phyloP scores from a whole-genome alignment of 352 stramenopile genomes.

The Globisporangium takayamanum region DNA sequence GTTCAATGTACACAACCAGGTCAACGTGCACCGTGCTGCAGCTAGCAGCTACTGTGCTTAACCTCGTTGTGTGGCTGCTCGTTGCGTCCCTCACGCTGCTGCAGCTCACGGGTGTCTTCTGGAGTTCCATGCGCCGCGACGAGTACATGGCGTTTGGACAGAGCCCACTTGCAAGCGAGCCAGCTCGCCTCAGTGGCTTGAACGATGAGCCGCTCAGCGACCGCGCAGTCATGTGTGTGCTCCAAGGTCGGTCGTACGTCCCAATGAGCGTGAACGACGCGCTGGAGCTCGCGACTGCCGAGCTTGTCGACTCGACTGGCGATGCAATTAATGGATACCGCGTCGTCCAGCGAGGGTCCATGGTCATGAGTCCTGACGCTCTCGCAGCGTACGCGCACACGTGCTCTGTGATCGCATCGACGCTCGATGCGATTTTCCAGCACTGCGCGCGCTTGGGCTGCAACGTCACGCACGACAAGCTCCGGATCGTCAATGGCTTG shows the following conservation, averaged over 20 bases:
- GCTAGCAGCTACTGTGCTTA: too few species aligned
- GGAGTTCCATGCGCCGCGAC: too few species aligned
- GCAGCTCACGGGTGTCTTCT: too few species aligned
- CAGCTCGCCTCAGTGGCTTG: conserved; percentile 4
- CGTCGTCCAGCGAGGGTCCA: conserved; percentile 5
- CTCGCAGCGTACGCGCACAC: neutral
- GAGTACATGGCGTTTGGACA: too few species aligned
- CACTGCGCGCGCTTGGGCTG: conserved; percentile 19
- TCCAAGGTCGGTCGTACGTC: conserved; percentile 32
- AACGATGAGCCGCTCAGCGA: conserved; percentile 44
- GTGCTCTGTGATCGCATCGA: conserved; percentile 17
- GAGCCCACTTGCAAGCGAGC: too few species aligned
- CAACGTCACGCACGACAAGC: conserved; percentile 19
- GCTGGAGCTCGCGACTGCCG: conserved; percentile 7
- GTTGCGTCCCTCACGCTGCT: too few species aligned
- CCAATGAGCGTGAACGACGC: conserved; percentile 27
- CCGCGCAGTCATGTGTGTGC: conserved; percentile 34
- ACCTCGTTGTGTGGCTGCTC: too few species aligned
- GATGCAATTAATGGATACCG: conserved; percentile 9
- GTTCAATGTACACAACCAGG: too few species aligned
- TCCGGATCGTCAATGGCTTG: conserved; percentile 19
- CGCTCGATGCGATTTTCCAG: conserved; percentile 15
- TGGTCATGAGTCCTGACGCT: neutral
- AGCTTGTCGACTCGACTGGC: conserved; percentile 8
- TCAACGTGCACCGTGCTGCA: too few species aligned